Base-by-base conservation (phyloP, 805 yeast genomes). In the Saturnispora sanitii region DNA sequence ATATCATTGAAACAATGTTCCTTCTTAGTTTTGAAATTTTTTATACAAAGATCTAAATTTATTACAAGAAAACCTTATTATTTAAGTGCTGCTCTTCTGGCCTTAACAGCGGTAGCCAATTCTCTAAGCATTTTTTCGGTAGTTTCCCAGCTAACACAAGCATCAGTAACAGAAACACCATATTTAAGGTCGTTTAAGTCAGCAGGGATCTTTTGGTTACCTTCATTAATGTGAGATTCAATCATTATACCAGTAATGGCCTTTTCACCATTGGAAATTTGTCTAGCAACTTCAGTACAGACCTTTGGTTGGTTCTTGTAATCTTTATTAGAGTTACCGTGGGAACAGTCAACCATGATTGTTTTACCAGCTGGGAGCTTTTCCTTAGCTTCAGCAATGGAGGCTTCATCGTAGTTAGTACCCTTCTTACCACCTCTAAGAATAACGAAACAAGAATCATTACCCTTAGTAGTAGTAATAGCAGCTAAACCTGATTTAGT, bases 401-500 rank as follows among this genome's bases (percentile, higher is more conserved):
- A 74, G 43, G 67, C 74, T 49, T 76, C 82, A 60, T 87, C 96
- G 69, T 77, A 92, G 68, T 92, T 92, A 41, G 98, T 86, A 47
- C 95, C 92, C 57, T 76, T 73, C 66, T 81, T 86, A 64, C 97
- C 96, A 54, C 98, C 98, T 70, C 98, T 80, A 58, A 92, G 72
- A 53, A 92, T 88, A 45, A 92, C 82, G 65, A 92, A 92, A 64
- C 96, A 82, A 66, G 87, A 79, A 50, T 85, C 80, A 66, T 92
- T 92, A 66, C 98, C 98, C 66, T 79, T 84, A 46, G 98, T 92
- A 45, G 94, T 80, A 46, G 94, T 86, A 60, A 92, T 92, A 38
- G 98, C 97, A 43, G 94, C 96, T 47, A 86, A 76, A 57, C 98
- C 98, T 50, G 85, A 92, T 66, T 92, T 90, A 46, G 98, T 92